Base-by-base conservation (phyloP, 192 early-diverging fungal genomes). In the Entomortierella lignicola region DNA sequence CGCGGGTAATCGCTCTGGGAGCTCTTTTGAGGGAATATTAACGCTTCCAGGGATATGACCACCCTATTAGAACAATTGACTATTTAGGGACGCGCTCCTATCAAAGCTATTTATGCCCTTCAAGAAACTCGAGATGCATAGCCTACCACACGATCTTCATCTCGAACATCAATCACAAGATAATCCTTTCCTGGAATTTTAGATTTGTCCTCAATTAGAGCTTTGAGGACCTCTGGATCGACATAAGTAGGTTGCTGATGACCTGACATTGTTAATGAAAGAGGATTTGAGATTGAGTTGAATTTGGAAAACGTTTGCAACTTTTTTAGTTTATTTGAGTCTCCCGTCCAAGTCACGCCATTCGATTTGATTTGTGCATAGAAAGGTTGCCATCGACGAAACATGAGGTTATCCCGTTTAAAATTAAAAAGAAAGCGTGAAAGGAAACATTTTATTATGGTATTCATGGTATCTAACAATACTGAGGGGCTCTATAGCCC, bases 1-100 rank as follows among this genome's bases (percentile, higher is more conserved):
- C 10, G 50, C 58, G 1, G 72, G 82, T 0, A 87, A 77, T 31
- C 56, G 47, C 27, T 87, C 88, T 5, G 69, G 68, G 48, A 97
- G 82, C 30, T 90, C 72, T 13, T 83, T 75, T 8, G 92, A 87
- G 0, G 94, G 94, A 25, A 96, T 83, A 70, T 98, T 96, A 34
- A 89, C 44, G 17, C 90, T 85, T 13, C 89, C 90, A 1, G 86
- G 88, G 54, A 98, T 98, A 82, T 98, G 89, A 8, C 96, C 95
- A 8, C 86, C 87, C 81, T 91, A 69, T 71, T 39, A 31, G 1
- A 58, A 7, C 21, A 64, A 13, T 31, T 7, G 20, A 26, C 6
- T 34, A 20, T 17, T 18, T 4, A 37, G 30, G 25, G 20, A 34
- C 30, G 1, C 37, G 69, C 39, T 6, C 39, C 39, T 42, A 6